A percentile compares a stretch with the other conserved stretches of the same genome.
Conservation (phyloP, 78 protist genomes). For the Emiliania huxleyi region DNA sequence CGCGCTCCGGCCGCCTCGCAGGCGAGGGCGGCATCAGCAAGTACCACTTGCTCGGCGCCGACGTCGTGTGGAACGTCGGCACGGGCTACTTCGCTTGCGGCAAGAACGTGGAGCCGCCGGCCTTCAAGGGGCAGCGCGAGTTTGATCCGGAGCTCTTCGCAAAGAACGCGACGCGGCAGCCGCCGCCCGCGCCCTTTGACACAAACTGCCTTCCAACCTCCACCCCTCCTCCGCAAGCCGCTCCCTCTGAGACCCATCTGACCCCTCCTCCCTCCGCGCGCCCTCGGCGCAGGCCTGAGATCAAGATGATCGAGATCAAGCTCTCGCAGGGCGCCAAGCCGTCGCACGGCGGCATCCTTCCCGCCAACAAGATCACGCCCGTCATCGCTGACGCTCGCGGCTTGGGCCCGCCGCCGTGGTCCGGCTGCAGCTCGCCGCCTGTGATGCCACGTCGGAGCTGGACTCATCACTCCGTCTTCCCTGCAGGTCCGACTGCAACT, state of each 20-base stretch:
- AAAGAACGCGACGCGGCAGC: not conserved
- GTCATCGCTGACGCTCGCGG: slow-evolving; percentile 21
- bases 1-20: not conserved
- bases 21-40: not conserved
- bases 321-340: slow-evolving; percentile 53
- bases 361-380: not conserved
- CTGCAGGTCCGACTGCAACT: too few species aligned
- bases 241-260: too few species aligned
- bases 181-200: too few species aligned
- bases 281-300: too few species aligned
- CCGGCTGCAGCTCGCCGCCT: slow-evolving; percentile 43
- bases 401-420: not conserved
- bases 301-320: slow-evolving; percentile 43
- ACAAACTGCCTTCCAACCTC: too few species aligned
- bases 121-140: not conserved
- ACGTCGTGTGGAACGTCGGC: slow-evolving; percentile 31
- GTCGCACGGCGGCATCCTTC: slow-evolving; percentile 35
- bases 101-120: not conserved
- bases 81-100: slow-evolving; percentile 36
- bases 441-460: too few species aligned
- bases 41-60: slow-evolving; percentile 1
- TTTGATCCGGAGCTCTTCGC: not conserved
- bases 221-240: too few species aligned
- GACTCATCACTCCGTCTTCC: too few species aligned
- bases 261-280: too few species aligned